These are phyloP conservation scores for Sarocladium oryzae DNA, from an alignment of 2,329 filamentous ascomycete species.

Conservation along the genomic window DNA sequence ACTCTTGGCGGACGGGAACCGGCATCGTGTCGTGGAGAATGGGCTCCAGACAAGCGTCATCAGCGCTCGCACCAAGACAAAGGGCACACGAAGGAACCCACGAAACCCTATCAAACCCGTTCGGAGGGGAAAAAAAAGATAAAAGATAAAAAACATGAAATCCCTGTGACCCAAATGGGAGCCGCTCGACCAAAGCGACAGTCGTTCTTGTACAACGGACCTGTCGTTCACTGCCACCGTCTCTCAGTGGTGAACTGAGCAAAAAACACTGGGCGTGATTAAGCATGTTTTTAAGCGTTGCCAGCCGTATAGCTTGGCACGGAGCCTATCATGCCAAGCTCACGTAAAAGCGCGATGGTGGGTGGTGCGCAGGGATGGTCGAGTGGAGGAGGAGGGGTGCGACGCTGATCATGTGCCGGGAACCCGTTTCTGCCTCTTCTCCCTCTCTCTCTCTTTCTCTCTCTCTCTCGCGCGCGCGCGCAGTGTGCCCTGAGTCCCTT, in stretches of 20 bases:
- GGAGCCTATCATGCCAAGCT: slow-evolving; percentile 15
- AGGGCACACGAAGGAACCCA: neutral
- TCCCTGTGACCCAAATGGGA: no score
- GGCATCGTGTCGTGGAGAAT: slow-evolving; percentile 9
- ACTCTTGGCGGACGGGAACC: slow-evolving; percentile 7
- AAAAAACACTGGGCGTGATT: slow-evolving; percentile 18
- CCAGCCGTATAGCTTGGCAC: slow-evolving; percentile 38
- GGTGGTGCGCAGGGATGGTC: slow-evolving; percentile 1
- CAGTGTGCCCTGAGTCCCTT: no score
- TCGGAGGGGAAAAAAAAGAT: no score
- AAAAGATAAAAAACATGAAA: no score
- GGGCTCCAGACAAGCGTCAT: neutral
- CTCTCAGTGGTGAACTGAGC: neutral
- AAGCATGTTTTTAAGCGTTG: slow-evolving; percentile 47
- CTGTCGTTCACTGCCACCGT: neutral
- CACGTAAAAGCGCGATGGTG: slow-evolving; percentile 3
- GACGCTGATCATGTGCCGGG: slow-evolving; percentile 7
- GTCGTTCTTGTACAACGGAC: no score
- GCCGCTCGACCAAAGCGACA: no score
- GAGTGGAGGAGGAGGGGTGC: slow-evolving; percentile 2
- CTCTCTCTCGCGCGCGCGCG: no score
- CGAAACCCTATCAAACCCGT: no score
- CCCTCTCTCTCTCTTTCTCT: neutral
- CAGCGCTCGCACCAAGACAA: neutral
- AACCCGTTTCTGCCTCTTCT: neutral